Evolutionary conservation across 352 stramenopile genomes (phyloP).

Genomic region (Discostella stelligera): DNA sequence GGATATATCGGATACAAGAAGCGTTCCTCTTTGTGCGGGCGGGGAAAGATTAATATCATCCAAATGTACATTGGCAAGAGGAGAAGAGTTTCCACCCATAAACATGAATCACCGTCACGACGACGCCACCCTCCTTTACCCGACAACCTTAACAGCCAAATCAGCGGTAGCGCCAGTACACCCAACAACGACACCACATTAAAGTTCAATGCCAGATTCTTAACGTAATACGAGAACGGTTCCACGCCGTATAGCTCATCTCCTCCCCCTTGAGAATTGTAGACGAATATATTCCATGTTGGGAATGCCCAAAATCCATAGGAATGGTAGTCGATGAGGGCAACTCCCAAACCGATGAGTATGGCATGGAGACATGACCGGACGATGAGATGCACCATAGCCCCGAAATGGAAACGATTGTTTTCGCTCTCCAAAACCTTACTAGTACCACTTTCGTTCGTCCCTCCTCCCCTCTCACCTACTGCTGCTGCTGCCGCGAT

Average conservation of each 20-base stretch:
- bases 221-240: constrained; percentile 91
- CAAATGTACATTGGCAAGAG: constrained; percentile 85
- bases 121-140: background rate
- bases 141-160: background rate
- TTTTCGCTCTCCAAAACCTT: background rate
- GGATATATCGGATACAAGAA: constrained; percentile 96
- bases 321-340: constrained; percentile 85
- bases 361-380: constrained; percentile 64
- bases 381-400: constrained; percentile 67
- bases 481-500: background rate
- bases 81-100: constrained; percentile 32
- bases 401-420: constrained; percentile 43
- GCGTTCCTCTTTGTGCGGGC: constrained; percentile 97
- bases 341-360: constrained; percentile 81
- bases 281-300: constrained; percentile 92
- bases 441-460: background rate
- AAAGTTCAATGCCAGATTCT: constrained; percentile 95
- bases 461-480: background rate
- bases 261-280: constrained; percentile 91
- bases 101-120: background rate
- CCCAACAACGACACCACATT: constrained; percentile 88
- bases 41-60: constrained; percentile 89
- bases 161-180: constrained; percentile 53
- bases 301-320: constrained; percentile 88
- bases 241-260: constrained; percentile 97